phyloP scores from a whole-genome alignment of 305 asterid genomes.

The Rubia tinctorum region DNA sequence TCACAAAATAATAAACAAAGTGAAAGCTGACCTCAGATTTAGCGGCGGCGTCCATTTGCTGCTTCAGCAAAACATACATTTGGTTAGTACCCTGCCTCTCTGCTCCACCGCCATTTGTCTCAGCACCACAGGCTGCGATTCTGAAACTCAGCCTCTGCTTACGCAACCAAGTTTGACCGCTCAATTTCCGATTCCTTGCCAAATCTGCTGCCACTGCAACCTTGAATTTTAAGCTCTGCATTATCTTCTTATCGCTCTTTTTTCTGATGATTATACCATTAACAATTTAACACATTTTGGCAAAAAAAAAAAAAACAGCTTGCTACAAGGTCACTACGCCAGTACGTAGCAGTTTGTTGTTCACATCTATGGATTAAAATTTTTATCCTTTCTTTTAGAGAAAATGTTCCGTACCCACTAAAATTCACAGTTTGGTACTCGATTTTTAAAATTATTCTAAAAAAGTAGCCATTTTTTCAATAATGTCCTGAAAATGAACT shows the following conservation, averaged over 20 bases:
- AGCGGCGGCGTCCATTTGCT: slow-evolving; percentile 76
- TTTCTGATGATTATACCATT: not conserved
- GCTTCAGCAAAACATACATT: slow-evolving; percentile 74
- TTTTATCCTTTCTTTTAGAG: no score
- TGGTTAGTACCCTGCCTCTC: slow-evolving; percentile 39
- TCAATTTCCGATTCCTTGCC: slow-evolving; percentile 26
- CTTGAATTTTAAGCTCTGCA: slow-evolving; percentile 53
- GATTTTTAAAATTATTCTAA: no score
- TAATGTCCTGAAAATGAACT: no score
- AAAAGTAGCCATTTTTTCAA: no score
- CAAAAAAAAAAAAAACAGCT: not conserved
- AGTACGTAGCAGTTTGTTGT: not conserved
- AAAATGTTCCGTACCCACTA: no score
- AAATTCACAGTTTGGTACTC: no score
- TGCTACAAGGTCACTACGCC: no score
- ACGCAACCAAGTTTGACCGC: slow-evolving; percentile 24
- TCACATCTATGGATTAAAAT: no score
- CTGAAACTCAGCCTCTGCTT: slow-evolving; percentile 26
- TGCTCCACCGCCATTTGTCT: slow-evolving; percentile 19
- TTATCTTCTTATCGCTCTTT: slow-evolving; percentile 17
- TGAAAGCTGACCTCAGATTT: slow-evolving; percentile 59
- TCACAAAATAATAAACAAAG: not conserved
- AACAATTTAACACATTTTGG: no score
- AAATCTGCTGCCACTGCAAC: slow-evolving; percentile 25
- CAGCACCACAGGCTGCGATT: slow-evolving; percentile 46